Conservation (phyloP, 495 filamentous ascomycete genomes). For the Durotheca rogersii region DNA sequence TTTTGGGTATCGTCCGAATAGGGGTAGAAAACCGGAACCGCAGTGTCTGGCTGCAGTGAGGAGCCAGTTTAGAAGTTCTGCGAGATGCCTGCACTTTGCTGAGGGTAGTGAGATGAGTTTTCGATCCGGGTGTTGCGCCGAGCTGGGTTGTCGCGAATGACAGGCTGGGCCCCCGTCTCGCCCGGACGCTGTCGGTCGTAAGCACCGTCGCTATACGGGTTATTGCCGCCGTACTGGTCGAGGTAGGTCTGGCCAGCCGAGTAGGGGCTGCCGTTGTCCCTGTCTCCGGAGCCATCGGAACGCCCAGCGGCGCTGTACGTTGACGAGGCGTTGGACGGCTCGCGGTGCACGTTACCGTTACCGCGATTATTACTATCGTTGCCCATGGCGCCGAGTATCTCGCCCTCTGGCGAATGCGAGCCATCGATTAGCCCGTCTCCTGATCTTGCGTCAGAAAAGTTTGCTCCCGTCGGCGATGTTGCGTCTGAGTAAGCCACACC, state of each 20-base stretch:
- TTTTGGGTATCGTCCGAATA: slow-evolving; percentile 32
- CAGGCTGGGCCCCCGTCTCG: slow-evolving; percentile 60
- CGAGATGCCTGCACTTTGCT: slow-evolving; percentile 94
- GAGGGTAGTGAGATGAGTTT: slow-evolving; percentile 79
- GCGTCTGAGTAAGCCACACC: slow-evolving; percentile 72
- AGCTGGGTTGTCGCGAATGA: slow-evolving; percentile 92
- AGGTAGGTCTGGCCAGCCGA: slow-evolving; percentile 51
- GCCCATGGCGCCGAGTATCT: slow-evolving; percentile 67
- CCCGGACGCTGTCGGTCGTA: slow-evolving; percentile 33
- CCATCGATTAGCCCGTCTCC: slow-evolving; percentile 66
- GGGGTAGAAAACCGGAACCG: slow-evolving; percentile 3
- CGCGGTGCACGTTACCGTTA: slow-evolving; percentile 70
- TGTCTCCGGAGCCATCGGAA: slow-evolving; percentile 84
- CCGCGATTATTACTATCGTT: slow-evolving; percentile 14
- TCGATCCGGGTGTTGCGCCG: slow-evolving; percentile 92
- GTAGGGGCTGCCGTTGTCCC: slow-evolving; percentile 59
- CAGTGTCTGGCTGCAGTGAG: background rate
- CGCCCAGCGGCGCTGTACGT: slow-evolving; percentile 81
- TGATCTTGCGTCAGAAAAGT: slow-evolving; percentile 71
- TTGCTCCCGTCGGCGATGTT: slow-evolving; percentile 67
- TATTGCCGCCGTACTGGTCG: slow-evolving; percentile 54
- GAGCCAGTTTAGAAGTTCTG: slow-evolving; percentile 76
- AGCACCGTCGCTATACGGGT: slow-evolving; percentile 45
- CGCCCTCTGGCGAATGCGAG: slow-evolving; percentile 64
- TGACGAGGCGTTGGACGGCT: slow-evolving; percentile 94